A percentile compares a stretch with the other conserved stretches of the same genome.
These are phyloP conservation scores for Bremia lactucae DNA, from an alignment of 352 stramenopile genomes.

Conservation along the genomic window DNA sequence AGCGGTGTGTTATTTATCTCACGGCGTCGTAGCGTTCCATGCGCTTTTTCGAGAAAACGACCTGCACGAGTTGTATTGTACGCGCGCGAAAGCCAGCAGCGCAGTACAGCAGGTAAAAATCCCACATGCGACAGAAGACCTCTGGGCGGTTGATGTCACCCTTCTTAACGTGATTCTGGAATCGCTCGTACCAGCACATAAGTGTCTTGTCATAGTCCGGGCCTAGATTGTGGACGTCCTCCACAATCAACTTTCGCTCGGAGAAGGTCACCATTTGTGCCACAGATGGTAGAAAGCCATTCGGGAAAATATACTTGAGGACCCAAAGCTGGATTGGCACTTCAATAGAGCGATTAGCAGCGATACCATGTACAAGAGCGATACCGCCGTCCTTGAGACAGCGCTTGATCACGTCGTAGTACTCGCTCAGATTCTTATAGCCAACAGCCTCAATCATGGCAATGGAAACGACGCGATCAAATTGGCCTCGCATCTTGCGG, in stretches of 20 bases:
- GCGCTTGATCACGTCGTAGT: slow-evolving; percentile 72
- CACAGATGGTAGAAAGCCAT: slow-evolving; percentile 75
- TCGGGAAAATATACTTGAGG: slow-evolving; percentile 88
- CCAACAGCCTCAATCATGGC: slow-evolving; percentile 86
- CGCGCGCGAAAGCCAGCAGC: slow-evolving; percentile 81
- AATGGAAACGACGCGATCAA: slow-evolving; percentile 82
- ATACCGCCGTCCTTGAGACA: slow-evolving; percentile 75
- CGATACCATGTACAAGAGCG: slow-evolving; percentile 74
- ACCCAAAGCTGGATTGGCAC: slow-evolving; percentile 80
- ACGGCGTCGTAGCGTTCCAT: slow-evolving; percentile 65
- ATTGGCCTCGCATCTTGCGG: slow-evolving; percentile 79
- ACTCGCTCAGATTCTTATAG: slow-evolving; percentile 83
- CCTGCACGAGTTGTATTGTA: slow-evolving; percentile 76
- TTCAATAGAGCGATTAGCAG: slow-evolving; percentile 76
- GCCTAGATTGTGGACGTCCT: slow-evolving; percentile 81
- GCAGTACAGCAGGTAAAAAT: slow-evolving; percentile 87
- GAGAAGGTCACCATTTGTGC: slow-evolving; percentile 64
- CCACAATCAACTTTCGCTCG: slow-evolving; percentile 70
- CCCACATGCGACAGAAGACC: slow-evolving; percentile 84
- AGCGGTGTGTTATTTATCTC: slow-evolving; percentile 51
- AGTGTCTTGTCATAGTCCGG: slow-evolving; percentile 87
- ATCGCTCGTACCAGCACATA: slow-evolving; percentile 82
- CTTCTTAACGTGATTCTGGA: slow-evolving; percentile 71
- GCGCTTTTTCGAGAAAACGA: slow-evolving; percentile 83
- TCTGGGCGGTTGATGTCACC: slow-evolving; percentile 67